Conservation (phyloP, 2,329 filamentous ascomycete genomes). For the Sclerotinia nivalis region DNA sequence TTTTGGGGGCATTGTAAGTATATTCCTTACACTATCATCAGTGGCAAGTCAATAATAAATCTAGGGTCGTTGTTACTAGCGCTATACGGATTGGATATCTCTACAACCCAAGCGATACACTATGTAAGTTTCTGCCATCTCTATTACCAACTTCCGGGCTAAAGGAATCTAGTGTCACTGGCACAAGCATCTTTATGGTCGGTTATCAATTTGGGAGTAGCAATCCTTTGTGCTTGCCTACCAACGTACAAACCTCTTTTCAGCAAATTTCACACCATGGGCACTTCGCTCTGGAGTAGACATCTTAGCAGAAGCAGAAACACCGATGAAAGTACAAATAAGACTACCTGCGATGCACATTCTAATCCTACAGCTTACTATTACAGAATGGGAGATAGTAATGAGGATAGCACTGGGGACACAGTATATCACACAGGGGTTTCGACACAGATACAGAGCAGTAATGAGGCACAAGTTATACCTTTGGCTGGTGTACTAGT, state of each 20-base stretch:
- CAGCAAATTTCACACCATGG: background rate
- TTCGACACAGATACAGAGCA: background rate
- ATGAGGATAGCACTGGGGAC: background rate
- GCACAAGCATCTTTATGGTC: constrained; percentile 3
- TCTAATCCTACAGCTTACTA: background rate
- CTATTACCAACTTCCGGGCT: background rate
- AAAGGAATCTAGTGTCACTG: background rate
- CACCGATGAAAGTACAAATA: background rate
- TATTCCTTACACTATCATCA: background rate
- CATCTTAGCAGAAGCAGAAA: background rate
- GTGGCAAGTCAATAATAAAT: background rate
- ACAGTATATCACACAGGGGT: background rate
- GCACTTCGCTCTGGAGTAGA: background rate
- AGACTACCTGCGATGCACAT: background rate
- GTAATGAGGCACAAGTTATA: background rate
- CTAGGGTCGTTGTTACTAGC: background rate
- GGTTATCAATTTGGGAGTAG: background rate
- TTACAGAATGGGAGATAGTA: background rate
- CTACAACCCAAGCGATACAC: background rate
- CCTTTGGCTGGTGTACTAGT: background rate
- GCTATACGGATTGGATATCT: background rate
- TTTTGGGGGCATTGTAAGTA: constrained; percentile 4
- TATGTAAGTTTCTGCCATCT: background rate
- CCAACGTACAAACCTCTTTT: constrained; percentile 1
- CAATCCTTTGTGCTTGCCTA: constrained; percentile 1